A percentile compares a stretch with the other conserved stretches of the same genome.
These are phyloP conservation scores for Ploettnerulaceae sp. DNA, from an alignment of 2,329 filamentous ascomycete genomes.

Conservation along the genomic window DNA sequence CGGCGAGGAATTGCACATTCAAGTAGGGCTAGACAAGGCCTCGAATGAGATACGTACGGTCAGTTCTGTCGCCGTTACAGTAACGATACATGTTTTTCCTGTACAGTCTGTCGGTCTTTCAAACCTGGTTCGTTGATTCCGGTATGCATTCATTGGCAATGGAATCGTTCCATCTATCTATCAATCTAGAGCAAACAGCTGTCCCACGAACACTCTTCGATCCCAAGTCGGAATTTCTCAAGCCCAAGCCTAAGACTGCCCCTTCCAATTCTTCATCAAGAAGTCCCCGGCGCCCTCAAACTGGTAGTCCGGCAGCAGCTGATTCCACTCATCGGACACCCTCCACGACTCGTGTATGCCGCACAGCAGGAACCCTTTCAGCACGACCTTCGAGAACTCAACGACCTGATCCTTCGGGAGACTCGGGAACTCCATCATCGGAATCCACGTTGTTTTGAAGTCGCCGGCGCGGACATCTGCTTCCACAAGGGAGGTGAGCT, in stretches of 20 bases:
- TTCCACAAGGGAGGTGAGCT: conserved; percentile 41
- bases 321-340: conserved; percentile 42
- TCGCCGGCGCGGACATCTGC: conserved; percentile 44
- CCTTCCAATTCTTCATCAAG: conserved; percentile 33
- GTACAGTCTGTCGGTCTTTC: too few relatives aligned
- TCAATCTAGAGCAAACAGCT: too few relatives aligned
- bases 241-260: conserved; percentile 24
- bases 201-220: too few relatives aligned
- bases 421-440: conserved; percentile 33
- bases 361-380: conserved; percentile 40
- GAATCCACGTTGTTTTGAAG: conserved; percentile 40
- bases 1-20: too few relatives aligned
- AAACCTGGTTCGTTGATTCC: too few relatives aligned
- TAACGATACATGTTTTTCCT: too few relatives aligned
- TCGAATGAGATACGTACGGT: too few relatives aligned
- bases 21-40: too few relatives aligned
- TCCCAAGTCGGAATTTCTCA: too few relatives aligned
- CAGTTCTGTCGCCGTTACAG: too few relatives aligned
- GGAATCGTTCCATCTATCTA: too few relatives aligned
- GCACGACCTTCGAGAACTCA: conserved; percentile 36
- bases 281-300: conserved; percentile 41
- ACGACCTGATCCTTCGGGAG: conserved; percentile 34
- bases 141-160: too few relatives aligned
- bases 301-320: conserved; percentile 40
- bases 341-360: conserved; percentile 40